Evolutionary conservation across 192 early-diverging fungal genomes (phyloP).

Genomic region (Coemansia sp.): DNA sequence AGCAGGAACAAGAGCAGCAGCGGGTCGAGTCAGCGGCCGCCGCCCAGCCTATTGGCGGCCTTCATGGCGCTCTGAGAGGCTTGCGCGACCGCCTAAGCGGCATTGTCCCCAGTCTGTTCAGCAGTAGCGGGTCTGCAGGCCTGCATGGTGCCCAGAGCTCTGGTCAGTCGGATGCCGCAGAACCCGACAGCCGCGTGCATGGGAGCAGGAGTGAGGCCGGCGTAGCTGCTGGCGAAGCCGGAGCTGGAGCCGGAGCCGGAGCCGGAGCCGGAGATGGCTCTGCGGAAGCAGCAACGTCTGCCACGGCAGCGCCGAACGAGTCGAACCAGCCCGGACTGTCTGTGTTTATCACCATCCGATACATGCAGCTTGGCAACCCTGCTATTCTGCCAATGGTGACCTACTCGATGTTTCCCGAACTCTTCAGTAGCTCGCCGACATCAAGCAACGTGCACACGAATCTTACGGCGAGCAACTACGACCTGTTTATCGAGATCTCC

Average conservation of each 20-base stretch:
- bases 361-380: constrained; percentile 39
- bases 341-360: constrained; percentile 39
- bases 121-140: background rate
- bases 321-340: constrained; percentile 23
- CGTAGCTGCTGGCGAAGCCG: too few species aligned
- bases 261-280: background rate
- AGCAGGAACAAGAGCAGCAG: background rate
- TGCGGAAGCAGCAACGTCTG: background rate
- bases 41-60: background rate
- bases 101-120: constrained; percentile 6
- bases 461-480: constrained; percentile 34
- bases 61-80: constrained; percentile 6
- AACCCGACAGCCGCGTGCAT: too few species aligned
- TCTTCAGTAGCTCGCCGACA: constrained; percentile 7
- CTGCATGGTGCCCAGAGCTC: too few species aligned
- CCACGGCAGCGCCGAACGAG: background rate
- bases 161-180: too few species aligned
- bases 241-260: too few species aligned
- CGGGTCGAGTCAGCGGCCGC: background rate
- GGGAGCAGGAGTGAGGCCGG: too few species aligned
- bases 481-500: constrained; percentile 43
- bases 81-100: constrained; percentile 4
- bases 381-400: constrained; percentile 37
- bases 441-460: background rate
- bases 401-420: constrained; percentile 38